Conservation (phyloP, 352 stramenopile genomes). For the Vaucheria bursata region DNA sequence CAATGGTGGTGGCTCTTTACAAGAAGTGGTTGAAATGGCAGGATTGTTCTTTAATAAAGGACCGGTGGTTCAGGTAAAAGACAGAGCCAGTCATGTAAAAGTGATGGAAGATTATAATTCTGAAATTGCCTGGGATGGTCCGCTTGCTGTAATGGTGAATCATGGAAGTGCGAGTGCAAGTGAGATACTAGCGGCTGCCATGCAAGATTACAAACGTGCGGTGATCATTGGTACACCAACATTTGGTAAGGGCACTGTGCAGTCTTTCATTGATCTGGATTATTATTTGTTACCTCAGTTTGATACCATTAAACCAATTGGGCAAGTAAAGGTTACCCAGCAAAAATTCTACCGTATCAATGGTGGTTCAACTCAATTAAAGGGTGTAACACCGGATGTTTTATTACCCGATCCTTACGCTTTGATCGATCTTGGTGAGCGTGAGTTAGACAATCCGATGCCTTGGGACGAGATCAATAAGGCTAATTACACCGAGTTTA, state of each 20-base stretch:
- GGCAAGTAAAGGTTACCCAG: not conserved
- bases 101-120: not conserved
- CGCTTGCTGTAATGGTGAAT: not conserved
- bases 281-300: slow-evolving; percentile 1
- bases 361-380: not conserved
- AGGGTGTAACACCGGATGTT: not conserved
- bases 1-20: not conserved
- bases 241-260: not conserved
- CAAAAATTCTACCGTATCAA: slow-evolving; percentile 5
- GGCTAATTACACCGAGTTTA: not conserved
- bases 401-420: slow-evolving; percentile 1
- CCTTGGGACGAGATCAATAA: not conserved
- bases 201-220: not conserved
- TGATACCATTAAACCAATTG: slow-evolving; percentile 1
- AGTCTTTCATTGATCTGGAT: not conserved
- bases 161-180: not conserved
- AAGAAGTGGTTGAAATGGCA: not conserved
- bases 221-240: not conserved
- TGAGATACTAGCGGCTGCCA: not conserved
- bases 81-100: not conserved
- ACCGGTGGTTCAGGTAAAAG: not conserved
- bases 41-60: not conserved
- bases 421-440: not conserved
- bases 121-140: not conserved
- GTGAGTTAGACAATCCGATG: not conserved